Percentiles rank a stretch among this genome's conserved stretches.
Conservation (phyloP, 1,284 basidiomycete genomes). For the Thelephora terrestris region DNA sequence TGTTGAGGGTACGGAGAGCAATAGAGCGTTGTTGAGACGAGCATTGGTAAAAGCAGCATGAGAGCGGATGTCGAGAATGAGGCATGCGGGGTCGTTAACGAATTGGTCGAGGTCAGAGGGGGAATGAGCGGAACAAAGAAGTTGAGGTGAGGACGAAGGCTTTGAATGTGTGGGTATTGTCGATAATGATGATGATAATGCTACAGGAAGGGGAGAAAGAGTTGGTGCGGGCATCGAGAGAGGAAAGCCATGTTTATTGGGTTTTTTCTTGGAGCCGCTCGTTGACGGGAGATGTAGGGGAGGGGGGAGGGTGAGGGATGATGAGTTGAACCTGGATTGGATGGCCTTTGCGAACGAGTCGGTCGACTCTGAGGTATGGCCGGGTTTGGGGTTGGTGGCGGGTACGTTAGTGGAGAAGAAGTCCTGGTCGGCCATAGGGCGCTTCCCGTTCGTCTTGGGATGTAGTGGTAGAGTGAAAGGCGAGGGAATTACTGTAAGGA, state of each 20-base stretch:
- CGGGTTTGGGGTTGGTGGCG: background rate
- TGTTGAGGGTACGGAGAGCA: conserved; percentile 88
- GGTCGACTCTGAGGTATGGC: conserved; percentile 6
- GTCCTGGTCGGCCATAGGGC: background rate
- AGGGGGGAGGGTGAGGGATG: conserved; percentile 8
- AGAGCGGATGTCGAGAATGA: conserved; percentile 83
- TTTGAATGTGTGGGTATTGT: conserved; percentile 6
- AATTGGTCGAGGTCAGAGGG: conserved; percentile 24
- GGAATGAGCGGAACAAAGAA: conserved; percentile 23
- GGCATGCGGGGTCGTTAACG: conserved; percentile 25
- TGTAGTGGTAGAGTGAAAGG: no score
- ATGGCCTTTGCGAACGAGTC: conserved; percentile 19
- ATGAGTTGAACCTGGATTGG: conserved; percentile 10
- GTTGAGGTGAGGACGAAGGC: conserved; percentile 7
- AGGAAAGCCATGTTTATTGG: conserved; percentile 1
- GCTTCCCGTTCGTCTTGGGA: no score
- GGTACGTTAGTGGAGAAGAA: background rate
- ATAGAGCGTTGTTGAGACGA: conserved; percentile 67
- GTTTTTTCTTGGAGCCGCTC: background rate
- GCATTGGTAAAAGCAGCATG: conserved; percentile 62
- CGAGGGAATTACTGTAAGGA: no score
- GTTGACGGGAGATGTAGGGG: background rate
- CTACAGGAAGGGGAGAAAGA: background rate
- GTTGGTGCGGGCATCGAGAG: conserved; percentile 3
- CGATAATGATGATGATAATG: background rate